phyloP scores from a whole-genome alignment of 2,329 filamentous ascomycete species.

The Verticillium zaregamsianum region DNA sequence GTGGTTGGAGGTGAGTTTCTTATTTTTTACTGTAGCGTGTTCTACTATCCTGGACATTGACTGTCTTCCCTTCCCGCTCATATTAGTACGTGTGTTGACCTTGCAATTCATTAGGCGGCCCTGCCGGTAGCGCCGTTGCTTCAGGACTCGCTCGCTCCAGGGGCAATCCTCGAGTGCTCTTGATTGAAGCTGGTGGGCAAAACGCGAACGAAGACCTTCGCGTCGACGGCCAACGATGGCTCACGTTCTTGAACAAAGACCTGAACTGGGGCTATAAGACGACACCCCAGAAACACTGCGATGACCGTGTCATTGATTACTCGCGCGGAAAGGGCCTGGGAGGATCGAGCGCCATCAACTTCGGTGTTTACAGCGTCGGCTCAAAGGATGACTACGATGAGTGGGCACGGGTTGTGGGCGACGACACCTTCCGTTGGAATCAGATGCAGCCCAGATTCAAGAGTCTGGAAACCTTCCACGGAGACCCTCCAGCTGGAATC shows the following conservation, averaged over 20 bases:
- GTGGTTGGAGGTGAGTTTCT: background rate
- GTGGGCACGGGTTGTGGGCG: constrained; percentile 52
- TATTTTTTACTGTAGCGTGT: too few relatives aligned
- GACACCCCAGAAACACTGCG: constrained; percentile 37
- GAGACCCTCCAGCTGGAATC: constrained; percentile 27
- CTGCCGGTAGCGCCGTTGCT: constrained; percentile 54
- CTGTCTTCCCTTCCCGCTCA: too few relatives aligned
- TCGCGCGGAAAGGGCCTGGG: constrained; percentile 47
- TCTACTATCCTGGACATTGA: too few relatives aligned
- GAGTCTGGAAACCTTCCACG: constrained; percentile 49
- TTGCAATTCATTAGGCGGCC: constrained; percentile 41
- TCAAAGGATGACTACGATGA: constrained; percentile 57
- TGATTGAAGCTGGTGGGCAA: constrained; percentile 55
- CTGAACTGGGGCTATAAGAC: constrained; percentile 53
- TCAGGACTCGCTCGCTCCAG: constrained; percentile 42
- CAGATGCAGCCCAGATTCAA: constrained; percentile 46
- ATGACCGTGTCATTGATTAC: constrained; percentile 40
- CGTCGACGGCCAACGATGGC: constrained; percentile 51
- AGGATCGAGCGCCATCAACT: constrained; percentile 50
- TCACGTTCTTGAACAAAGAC: constrained; percentile 40
- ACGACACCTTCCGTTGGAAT: constrained; percentile 53
- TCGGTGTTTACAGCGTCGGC: constrained; percentile 50
- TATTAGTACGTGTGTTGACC: background rate
- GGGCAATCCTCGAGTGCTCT: constrained; percentile 47
- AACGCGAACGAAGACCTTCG: constrained; percentile 43